phyloP scores from a whole-genome alignment of 176 grass and related monocot genomes.

The Carex scoparia region DNA sequence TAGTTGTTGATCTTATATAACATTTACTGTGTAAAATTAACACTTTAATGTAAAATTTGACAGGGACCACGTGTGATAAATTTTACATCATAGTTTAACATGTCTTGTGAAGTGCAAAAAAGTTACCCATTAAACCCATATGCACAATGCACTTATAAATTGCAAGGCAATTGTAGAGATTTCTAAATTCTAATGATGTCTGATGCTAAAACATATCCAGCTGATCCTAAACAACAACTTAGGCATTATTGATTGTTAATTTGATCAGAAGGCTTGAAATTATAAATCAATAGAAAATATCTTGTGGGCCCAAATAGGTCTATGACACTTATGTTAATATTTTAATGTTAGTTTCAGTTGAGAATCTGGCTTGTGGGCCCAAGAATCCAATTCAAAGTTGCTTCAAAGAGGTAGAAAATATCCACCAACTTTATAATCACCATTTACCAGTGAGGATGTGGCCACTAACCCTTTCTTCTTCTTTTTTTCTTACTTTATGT shows the following conservation, averaged over 20 bases:
- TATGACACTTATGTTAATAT: neutral
- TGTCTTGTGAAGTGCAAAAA: neutral
- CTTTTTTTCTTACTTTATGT: neutral
- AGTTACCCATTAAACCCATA: neutral
- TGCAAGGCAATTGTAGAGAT: neutral
- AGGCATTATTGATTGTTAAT: too few species aligned
- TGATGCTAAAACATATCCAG: too few species aligned
- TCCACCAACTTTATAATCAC: neutral
- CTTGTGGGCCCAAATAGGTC: too few species aligned
- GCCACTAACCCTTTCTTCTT: neutral
- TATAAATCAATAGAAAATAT: too few species aligned
- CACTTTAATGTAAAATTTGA: neutral
- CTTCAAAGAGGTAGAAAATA: neutral
- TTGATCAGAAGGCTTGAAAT: too few species aligned
- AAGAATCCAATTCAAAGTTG: slow-evolving; percentile 2
- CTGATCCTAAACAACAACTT: too few species aligned
- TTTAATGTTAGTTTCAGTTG: neutral
- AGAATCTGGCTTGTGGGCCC: neutral
- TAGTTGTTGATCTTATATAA: neutral
- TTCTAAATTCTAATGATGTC: neutral
- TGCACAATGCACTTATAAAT: neutral
- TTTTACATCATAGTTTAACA: neutral
- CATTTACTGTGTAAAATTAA: neutral
- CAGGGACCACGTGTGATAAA: neutral
- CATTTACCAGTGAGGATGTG: neutral